Evolutionary conservation across 192 early-diverging fungal genomes (phyloP), one percentile per base, ranked within the genome.

Genomic region (Coemansia sp.): DNA sequence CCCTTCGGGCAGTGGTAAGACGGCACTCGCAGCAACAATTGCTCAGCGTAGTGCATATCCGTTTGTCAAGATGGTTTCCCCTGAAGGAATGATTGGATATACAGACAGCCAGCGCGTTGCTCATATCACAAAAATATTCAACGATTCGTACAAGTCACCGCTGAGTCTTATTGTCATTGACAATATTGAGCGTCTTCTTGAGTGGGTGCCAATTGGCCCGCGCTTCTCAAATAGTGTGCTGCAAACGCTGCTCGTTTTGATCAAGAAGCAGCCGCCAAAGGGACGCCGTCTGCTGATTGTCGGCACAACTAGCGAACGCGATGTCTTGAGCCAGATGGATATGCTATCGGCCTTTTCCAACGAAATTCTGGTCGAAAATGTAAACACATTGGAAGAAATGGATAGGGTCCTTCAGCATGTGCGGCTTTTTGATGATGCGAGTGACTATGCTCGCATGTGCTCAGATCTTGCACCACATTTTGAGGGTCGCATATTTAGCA

Each of bases 61-160:
- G 8, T 98, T 99, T 71, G 91, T 98, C 72, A 97, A 96, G 76
- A 77, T 99, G 34, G 91, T 99, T 41, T 95, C 95, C 0, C 95
- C 96, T 11, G 96, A 98, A 61, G 82, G 81, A 18, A 95, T 99
- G 94, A 86, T 98, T 65, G 96, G 96, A 18, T 91, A 86, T 65
- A 81, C 78, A 0, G 95, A 99, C 65, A 60, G 79, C 24, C 86
- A 92, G 37, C 93, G 93, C 59, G 88, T 95, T 59, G 82, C 81
- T 44, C 78, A 85, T 7, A 96, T 99, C 68, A 92, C 86, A 81
- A 93, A 93, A 79, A 65, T 94, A n/a, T 99, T 99, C 70, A 88
- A 89, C 66, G 96, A 99, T 75, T 91, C 96, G 4, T 96, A 98
- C 83, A 94, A 94, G 66, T 96, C 94, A 2, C 92, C 94, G 15